Evolutionary conservation across 2,329 filamentous ascomycete species (phyloP), one percentile per base, ranked within the genome.

Genomic region (Capronia epimyces): DNA sequence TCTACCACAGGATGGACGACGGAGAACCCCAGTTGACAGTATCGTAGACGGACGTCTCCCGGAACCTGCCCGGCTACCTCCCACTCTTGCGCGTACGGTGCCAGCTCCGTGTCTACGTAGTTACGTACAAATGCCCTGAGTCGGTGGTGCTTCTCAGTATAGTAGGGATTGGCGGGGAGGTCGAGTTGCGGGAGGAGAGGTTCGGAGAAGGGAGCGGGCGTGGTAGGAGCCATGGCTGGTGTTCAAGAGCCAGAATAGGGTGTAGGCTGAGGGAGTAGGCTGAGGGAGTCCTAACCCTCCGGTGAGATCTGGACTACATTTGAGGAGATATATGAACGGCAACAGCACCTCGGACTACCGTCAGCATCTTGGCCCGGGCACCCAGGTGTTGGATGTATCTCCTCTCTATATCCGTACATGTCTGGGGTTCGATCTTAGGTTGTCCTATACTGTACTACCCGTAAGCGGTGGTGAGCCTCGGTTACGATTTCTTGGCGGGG

Each of bases 171-270:
- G 0, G 81, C 84, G 0, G 85, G 86, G 2, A 87, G 73, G 42
- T 84, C 84, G 60, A 74, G 75, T 84, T 86, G 50, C 86, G 75
- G 70, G 83, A 89, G 4, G 83, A 75, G 79, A 1, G 86, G 86
- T 61, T 89, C 86, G 2, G 83, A 81, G 70, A 89, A 87, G 43
- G 86, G 86, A 16, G 86, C 66, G 48, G 65, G 57, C 13, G 40
- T 18, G n/a, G 22, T 43, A 25, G 54, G 49, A 32, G 56, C 39
- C 56, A 59, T 59, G 27, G n/a, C 25, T 36, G 29, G 13, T 3
- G 16, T 7, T 16, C 15, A 12, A 27, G 36, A 13, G 16, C n/a
- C 12, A 10, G 16, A 16, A 40, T n/a, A 31, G 24, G 3, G 3
- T 29, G 27, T 22, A 46, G 36, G 13, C 12, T 16, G 7, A 43